Percentiles rank a stretch among this genome's conserved stretches.
These are phyloP conservation scores for Spatholobus suberectus DNA, from an alignment of 306 rosid species.

Conservation along the genomic window DNA sequence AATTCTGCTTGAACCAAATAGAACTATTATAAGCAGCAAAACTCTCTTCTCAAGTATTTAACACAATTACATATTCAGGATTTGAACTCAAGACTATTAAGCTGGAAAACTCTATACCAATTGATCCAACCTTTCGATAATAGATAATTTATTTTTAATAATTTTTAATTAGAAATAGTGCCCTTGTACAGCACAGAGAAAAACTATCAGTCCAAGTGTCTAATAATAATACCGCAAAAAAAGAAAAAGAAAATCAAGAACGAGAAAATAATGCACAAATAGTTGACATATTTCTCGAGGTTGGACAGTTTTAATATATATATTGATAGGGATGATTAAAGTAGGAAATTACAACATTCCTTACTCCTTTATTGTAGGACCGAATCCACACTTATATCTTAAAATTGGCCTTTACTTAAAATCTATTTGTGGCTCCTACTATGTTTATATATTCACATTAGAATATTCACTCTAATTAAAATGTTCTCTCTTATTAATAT, in stretches of 20 bases:
- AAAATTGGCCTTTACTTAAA: not conserved
- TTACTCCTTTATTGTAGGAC: not conserved
- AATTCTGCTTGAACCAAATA: no score
- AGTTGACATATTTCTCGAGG: not conserved
- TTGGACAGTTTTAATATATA: not conserved
- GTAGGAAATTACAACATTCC: constrained; percentile 7
- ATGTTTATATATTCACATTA: not conserved
- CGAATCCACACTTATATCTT: not conserved
- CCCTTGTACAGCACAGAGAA: not conserved
- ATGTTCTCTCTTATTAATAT: not conserved
- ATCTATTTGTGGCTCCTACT: not conserved
- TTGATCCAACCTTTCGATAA: no score
- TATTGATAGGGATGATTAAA: not conserved
- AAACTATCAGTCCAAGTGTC: not conserved
- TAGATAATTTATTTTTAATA: no score
- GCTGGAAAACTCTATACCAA: no score
- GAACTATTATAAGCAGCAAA: no score
- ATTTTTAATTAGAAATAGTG: not conserved
- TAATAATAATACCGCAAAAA: not conserved
- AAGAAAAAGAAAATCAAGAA: not conserved
- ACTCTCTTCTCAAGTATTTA: no score
- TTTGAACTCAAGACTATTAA: no score
- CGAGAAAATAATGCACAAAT: not conserved
- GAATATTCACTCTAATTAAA: not conserved
- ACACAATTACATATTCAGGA: no score